A percentile compares a stretch with the other conserved stretches of the same genome.
These are phyloP conservation scores for Balansia obtecta DNA, from an alignment of 2,329 filamentous ascomycete species.

Conservation along the genomic window DNA sequence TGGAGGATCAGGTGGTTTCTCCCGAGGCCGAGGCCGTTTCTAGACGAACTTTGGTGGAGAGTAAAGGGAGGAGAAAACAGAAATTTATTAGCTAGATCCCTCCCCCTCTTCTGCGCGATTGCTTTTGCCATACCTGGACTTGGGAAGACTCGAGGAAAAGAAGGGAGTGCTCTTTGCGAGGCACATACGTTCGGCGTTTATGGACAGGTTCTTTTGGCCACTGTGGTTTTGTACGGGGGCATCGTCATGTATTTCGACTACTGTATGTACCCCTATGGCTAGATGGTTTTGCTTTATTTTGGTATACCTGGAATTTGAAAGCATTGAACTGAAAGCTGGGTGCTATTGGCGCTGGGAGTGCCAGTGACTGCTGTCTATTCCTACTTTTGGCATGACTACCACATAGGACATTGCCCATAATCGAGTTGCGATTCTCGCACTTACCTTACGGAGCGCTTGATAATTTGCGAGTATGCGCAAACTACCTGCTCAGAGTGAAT, in stretches of 20 bases:
- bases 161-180: constrained; percentile 1
- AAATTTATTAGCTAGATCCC: not conserved
- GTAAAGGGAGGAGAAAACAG: not conserved
- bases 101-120: not conserved
- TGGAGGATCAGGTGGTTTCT: constrained; percentile 25
- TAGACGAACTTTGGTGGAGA: constrained; percentile 14
- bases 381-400: too few relatives aligned
- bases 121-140: not conserved
- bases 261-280: constrained; percentile 2
- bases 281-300: constrained; percentile 1
- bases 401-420: too few relatives aligned
- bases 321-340: not conserved
- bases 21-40: constrained; percentile 24
- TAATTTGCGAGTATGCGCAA: too few relatives aligned
- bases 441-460: too few relatives aligned
- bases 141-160: not conserved
- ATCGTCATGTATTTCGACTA: constrained; percentile 1
- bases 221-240: constrained; percentile 1
- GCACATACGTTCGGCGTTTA: constrained; percentile 7
- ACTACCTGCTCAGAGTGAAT: too few relatives aligned
- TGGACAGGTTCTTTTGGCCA: constrained; percentile 4
- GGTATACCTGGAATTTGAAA: constrained; percentile 5
- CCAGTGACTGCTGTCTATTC: too few relatives aligned
- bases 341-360: too few relatives aligned
- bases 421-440: too few relatives aligned